Evolutionary conservation across 2,329 filamentous ascomycete species (phyloP).

Genomic region (Trichoderma sp.): DNA sequence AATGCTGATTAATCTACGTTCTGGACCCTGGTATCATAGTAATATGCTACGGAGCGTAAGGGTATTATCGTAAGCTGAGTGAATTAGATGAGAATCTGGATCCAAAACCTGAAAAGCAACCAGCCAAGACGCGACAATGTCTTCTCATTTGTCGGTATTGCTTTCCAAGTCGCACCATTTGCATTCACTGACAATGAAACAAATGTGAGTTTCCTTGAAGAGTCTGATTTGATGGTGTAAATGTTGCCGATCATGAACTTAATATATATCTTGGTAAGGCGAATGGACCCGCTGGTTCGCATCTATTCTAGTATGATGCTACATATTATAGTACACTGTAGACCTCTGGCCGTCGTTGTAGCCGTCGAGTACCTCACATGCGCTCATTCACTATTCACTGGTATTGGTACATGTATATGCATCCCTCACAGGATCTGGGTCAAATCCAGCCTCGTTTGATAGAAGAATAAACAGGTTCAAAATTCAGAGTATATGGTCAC

Average conservation of each 20-base stretch:
- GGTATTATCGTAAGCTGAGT: not conserved
- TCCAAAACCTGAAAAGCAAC: not conserved
- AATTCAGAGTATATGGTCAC: not conserved
- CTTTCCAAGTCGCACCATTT: not conserved
- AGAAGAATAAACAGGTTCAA: not conserved
- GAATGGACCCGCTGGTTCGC: too few relatives aligned
- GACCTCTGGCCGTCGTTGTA: not conserved
- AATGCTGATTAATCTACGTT: not conserved
- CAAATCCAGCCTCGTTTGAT: not conserved
- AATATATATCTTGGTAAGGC: not conserved
- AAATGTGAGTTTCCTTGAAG: not conserved
- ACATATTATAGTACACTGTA: not conserved
- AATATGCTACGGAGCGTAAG: not conserved
- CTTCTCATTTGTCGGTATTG: not conserved
- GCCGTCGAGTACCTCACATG: not conserved
- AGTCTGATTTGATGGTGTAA: not conserved
- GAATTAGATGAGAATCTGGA: not conserved
- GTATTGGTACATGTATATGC: not conserved
- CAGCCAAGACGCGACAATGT: not conserved
- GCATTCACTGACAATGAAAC: not conserved
- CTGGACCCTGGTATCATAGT: too few relatives aligned
- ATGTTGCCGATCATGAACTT: not conserved
- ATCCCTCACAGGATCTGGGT: not conserved
- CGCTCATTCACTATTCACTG: not conserved
- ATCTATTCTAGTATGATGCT: not conserved